phyloP scores from a whole-genome alignment of 1,284 basidiomycete species.

The Puccinia novopanici region DNA sequence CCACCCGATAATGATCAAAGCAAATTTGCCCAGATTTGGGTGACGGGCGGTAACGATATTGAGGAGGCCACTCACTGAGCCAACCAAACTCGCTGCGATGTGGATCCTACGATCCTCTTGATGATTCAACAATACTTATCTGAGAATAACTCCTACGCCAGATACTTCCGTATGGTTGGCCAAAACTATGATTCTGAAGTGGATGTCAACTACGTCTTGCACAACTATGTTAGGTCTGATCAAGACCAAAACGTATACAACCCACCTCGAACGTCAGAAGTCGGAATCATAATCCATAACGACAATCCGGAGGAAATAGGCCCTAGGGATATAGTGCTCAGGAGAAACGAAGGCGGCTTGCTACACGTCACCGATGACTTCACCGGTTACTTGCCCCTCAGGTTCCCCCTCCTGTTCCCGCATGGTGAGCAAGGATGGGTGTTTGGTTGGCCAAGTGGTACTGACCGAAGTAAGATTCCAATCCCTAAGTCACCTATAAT shows the following conservation, averaged over 20 bases:
- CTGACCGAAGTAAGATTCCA: neutral
- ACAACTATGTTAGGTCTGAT: neutral
- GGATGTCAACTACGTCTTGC: neutral
- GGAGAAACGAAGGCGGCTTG: neutral
- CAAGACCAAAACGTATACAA: neutral
- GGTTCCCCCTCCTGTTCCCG: constrained; percentile 8
- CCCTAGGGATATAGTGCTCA: neutral
- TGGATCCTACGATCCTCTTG: neutral
- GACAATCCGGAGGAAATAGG: neutral
- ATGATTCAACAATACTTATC: neutral
- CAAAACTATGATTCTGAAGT: neutral
- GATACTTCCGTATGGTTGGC: neutral
- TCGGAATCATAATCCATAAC: too few species aligned
- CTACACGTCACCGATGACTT: neutral
- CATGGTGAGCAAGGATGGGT: constrained; percentile 6
- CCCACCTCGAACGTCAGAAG: neutral
- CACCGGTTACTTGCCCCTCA: neutral
- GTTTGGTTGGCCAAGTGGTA: neutral
- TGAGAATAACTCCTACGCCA: neutral
- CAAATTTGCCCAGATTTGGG: neutral
- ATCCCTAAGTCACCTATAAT: too few species aligned
- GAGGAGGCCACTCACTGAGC: neutral
- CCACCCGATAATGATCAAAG: neutral
- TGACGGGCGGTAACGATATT: neutral
- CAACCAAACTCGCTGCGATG: neutral